Percentiles rank a stretch among this genome's conserved stretches.
Evolutionary conservation across 129 eudicot genomes (phyloP).

Genomic region (Pseudognaphalium luteoalbum): DNA sequence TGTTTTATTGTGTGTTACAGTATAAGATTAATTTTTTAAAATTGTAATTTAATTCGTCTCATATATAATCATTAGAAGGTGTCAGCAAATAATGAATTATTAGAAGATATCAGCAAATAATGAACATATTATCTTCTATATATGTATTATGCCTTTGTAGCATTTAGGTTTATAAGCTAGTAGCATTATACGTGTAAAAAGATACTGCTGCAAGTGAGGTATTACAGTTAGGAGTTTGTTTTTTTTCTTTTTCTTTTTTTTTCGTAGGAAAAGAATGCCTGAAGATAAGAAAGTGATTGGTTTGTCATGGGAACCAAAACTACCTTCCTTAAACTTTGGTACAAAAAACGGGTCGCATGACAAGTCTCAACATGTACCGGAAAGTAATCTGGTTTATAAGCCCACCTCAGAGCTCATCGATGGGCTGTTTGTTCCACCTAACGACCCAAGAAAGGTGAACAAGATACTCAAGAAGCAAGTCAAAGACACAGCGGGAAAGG

Average conservation of each 20-base stretch:
- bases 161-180: too few relatives aligned
- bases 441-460: slow-evolving; percentile 69
- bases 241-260: slow-evolving; percentile 7
- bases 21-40: too few relatives aligned
- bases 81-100: too few relatives aligned
- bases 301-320: slow-evolving; percentile 78
- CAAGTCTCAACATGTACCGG: slow-evolving; percentile 24
- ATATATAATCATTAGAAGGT: too few relatives aligned
- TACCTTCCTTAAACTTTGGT: slow-evolving; percentile 34
- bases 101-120: too few relatives aligned
- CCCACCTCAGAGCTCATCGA: slow-evolving; percentile 79
- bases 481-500: slow-evolving; percentile 79
- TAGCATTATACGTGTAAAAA: too few relatives aligned
- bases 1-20: too few relatives aligned
- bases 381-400: slow-evolving; percentile 40
- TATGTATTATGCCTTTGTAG: too few relatives aligned
- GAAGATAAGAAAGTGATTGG: slow-evolving; percentile 59
- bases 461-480: slow-evolving; percentile 72
- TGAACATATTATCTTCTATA: too few relatives aligned
- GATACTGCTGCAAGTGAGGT: too few relatives aligned
- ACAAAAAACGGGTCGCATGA: slow-evolving; percentile 10
- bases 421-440: slow-evolving; percentile 92
- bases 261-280: slow-evolving; percentile 40
- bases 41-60: too few relatives aligned
- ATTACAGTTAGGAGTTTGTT: too few relatives aligned